phyloP scores from a whole-genome alignment of 352 stramenopile species.

The Thalassiosira delicatula region DNA sequence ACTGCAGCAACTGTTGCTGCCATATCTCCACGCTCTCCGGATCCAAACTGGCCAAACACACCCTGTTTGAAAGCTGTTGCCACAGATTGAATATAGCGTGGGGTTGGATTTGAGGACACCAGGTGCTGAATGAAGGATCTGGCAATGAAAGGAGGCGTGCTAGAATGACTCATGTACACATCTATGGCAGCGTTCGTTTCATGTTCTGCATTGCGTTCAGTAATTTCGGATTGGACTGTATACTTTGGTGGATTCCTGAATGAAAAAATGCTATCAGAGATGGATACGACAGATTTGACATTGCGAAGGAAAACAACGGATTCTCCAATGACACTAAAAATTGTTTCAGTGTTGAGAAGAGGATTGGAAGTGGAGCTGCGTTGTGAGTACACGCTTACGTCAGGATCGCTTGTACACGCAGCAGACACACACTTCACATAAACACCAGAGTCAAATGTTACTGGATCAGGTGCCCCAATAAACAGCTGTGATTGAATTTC shows the following conservation, averaged over 20 bases:
- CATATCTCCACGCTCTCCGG: constrained; percentile 68
- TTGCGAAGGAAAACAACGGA: constrained; percentile 7
- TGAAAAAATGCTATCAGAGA: constrained; percentile 12
- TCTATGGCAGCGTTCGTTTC: constrained; percentile 67
- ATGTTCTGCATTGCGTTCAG: constrained; percentile 41
- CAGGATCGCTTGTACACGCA: background rate
- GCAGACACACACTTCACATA: background rate
- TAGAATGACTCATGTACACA: constrained; percentile 59
- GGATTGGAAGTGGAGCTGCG: background rate
- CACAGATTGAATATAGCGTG: constrained; percentile 62
- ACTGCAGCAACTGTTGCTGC: constrained; percentile 56
- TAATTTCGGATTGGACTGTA: constrained; percentile 26
- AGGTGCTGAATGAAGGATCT: constrained; percentile 60
- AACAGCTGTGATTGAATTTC: too few species aligned
- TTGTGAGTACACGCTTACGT: background rate
- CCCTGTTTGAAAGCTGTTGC: constrained; percentile 60
- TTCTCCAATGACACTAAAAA: constrained; percentile 16
- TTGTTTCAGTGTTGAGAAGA: constrained; percentile 7
- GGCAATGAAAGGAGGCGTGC: constrained; percentile 67
- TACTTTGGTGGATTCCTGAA: constrained; percentile 51
- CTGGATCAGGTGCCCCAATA: too few species aligned
- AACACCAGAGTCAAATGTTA: background rate
- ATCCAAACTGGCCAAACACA: constrained; percentile 34
- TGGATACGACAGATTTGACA: constrained; percentile 18
- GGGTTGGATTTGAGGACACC: constrained; percentile 64